Evolutionary conservation across 1,139 yeast genomes (phyloP), one percentile per base, ranked within the genome.

Genomic region (Pichia sp.): DNA sequence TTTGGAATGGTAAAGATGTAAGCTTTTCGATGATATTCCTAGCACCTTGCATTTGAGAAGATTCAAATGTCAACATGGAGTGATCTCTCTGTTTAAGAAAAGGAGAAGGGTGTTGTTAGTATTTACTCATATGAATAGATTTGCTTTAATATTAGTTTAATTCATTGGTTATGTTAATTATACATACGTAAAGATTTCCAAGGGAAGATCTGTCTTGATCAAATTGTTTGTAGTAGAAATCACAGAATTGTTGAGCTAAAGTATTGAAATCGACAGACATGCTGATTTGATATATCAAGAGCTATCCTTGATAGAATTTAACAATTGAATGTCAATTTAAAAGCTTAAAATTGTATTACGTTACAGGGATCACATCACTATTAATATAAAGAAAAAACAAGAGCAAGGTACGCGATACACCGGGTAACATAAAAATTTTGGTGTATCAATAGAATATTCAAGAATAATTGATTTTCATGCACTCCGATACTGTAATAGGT

Each of bases 1-100:
- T 86, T 62, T 75, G 82, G 73, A 91, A 91, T 40, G 96, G 96
- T 57, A 91, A 74, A 25, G 86, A 74, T 34, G 75, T 77, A 54
- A 91, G 76, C 66, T 91, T 91, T 68, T 89, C 97, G 51, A 89
- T 88, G 58, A 91, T 91, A 56, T 72, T 83, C 67, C 82, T 80
- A 47, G 94, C 85, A 52, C 99, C 98, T 71, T 91, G 98, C 54
- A 84, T 73, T 71, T 89, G 96, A 45, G 91, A 72, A 44, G 89
- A 81, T 69, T 93, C 98, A 59, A 91, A 91, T 36, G 98, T 91
- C 67, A 93, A 73, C 99, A 93, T 93, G 24, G 97, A 88, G 62
- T 84, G 89, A 47, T 85, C 95, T 63, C 98, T 83, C 76, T 71
- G 44, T 20, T 37, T 11, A 18, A 28, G n/a, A 11, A 28, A 33